Percentiles rank a stretch among this genome's conserved stretches.
These are phyloP conservation scores for Shiraia sp. DNA, from an alignment of 2,329 filamentous ascomycete species.

Conservation along the genomic window DNA sequence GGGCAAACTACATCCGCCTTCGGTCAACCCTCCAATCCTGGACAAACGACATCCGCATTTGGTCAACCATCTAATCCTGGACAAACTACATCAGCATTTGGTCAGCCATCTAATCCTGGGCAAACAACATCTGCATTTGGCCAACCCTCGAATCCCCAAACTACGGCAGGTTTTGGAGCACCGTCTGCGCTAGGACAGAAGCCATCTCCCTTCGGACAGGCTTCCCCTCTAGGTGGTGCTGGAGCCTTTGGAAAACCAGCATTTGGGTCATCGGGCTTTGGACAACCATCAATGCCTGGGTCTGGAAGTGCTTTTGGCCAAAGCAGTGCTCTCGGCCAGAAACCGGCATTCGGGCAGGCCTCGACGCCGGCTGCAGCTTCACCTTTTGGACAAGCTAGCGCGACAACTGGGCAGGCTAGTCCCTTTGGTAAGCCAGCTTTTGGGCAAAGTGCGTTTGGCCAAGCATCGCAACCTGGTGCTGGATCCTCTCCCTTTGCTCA, in stretches of 20 bases:
- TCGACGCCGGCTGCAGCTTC: conserved; percentile 32
- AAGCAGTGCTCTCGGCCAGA: conserved; percentile 13
- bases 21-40: conserved; percentile 43
- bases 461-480: conserved; percentile 46
- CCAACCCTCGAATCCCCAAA: conserved; percentile 20
- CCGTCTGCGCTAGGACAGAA: conserved; percentile 32
- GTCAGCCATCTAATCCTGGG: conserved; percentile 39
- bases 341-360: conserved; percentile 41
- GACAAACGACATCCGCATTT: conserved; percentile 41
- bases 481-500: conserved; percentile 35
- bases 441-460: conserved; percentile 47
- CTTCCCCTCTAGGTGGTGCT: conserved; percentile 29
- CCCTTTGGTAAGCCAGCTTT: conserved; percentile 50
- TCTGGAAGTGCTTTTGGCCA: conserved; percentile 26
- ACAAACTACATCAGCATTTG: conserved; percentile 38
- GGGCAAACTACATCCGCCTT: conserved; percentile 37
- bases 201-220: conserved; percentile 36
- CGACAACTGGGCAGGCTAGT: conserved; percentile 28
- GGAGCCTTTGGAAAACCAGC: conserved; percentile 48
- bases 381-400: conserved; percentile 38
- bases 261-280: conserved; percentile 39
- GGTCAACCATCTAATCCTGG: conserved; percentile 42
- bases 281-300: conserved; percentile 43
- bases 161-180: conserved; percentile 44
- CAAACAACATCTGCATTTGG: conserved; percentile 27